Percentiles rank a stretch among this genome's conserved stretches.
Evolutionary conservation across 345 rosid genomes (phyloP).

Genomic region (Eucalyptus cloeziana): DNA sequence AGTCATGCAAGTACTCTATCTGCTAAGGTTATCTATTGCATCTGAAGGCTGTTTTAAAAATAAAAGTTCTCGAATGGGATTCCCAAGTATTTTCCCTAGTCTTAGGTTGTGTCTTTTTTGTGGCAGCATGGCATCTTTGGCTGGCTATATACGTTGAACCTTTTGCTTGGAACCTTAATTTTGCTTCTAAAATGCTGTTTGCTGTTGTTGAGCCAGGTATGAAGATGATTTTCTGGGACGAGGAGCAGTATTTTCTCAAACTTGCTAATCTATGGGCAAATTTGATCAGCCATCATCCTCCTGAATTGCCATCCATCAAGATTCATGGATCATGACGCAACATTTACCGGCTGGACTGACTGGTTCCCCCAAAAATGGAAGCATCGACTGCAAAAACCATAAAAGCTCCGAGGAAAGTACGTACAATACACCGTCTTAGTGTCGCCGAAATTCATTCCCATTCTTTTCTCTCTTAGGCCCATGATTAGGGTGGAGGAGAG

Average conservation of each 20-base stretch:
- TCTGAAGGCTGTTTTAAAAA: background rate
- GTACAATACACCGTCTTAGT: background rate
- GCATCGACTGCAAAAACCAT: background rate
- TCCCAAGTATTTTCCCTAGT: background rate
- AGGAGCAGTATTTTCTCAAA: conserved; percentile 39
- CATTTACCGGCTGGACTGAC: background rate
- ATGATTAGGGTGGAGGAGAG: background rate
- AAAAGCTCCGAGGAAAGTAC: background rate
- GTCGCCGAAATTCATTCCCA: background rate
- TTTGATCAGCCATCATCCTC: conserved; percentile 43
- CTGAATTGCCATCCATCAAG: conserved; percentile 24
- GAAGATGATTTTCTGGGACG: conserved; percentile 50
- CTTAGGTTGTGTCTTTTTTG: background rate
- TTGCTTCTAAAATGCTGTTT: background rate
- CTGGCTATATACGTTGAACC: background rate
- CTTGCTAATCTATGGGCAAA: conserved; percentile 87
- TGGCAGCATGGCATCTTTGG: background rate
- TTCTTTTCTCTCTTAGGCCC: background rate
- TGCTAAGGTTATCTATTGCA: background rate
- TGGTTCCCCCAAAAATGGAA: background rate
- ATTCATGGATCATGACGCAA: background rate
- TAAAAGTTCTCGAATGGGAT: background rate
- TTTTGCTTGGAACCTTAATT: background rate
- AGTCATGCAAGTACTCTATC: background rate
- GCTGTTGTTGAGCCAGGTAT: conserved; percentile 33